A percentile compares a stretch with the other conserved stretches of the same genome.
Conservation (phyloP, 352 stramenopile species). For the Globisporangium splendens region DNA sequence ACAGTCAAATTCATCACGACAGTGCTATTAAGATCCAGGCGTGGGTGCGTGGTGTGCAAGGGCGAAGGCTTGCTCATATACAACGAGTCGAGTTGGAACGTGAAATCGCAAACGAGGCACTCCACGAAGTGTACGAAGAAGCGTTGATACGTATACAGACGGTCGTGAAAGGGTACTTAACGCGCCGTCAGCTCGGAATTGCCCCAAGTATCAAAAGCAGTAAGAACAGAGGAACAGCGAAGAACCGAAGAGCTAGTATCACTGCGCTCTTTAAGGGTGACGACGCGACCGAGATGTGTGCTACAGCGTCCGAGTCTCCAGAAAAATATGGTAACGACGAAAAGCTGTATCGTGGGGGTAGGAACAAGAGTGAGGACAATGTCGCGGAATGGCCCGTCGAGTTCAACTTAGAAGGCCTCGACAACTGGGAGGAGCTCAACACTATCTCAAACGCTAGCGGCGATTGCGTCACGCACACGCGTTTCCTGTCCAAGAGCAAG, state of each 20-base stretch:
- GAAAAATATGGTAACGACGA: not conserved
- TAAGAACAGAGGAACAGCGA: not conserved
- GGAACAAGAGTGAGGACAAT: constrained; percentile 15
- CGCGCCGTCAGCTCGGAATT: constrained; percentile 1
- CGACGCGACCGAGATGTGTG: not conserved
- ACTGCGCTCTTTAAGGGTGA: constrained; percentile 5
- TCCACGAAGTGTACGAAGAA: constrained; percentile 11
- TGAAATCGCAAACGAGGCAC: constrained; percentile 10
- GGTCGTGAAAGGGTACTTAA: constrained; percentile 8
- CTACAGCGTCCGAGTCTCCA: not conserved
- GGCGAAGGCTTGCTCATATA: constrained; percentile 1
- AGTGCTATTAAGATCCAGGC: constrained; percentile 8
- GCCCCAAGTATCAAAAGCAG: not conserved
- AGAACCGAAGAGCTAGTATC: constrained; percentile 4
- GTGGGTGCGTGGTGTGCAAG: constrained; percentile 11
- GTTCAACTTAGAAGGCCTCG: constrained; percentile 39
- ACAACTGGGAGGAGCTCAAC: constrained; percentile 56
- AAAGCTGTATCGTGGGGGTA: not conserved
- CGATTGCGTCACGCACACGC: constrained; percentile 25
- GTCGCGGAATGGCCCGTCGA: constrained; percentile 45
- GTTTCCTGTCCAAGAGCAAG: constrained; percentile 37
- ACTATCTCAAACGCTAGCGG: constrained; percentile 16
- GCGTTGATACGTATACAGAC: constrained; percentile 12
- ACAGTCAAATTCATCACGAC: not conserved
- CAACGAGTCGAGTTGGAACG: constrained; percentile 6